Conservation (phyloP, 768 basidiomycete genomes). For the Amanita inopinata region DNA sequence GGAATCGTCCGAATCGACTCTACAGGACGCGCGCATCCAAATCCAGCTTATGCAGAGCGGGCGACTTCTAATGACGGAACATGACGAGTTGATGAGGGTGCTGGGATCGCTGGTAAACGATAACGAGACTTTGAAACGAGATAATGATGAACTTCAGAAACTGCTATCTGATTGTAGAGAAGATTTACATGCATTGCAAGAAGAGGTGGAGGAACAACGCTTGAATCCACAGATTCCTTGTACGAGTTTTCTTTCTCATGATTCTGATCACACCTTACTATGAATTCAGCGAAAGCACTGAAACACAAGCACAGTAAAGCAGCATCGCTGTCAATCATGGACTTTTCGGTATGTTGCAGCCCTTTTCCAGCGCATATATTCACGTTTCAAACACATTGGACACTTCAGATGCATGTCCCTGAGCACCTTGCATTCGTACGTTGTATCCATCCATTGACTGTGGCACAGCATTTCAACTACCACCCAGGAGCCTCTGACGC, state of each 20-base stretch:
- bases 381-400: not conserved
- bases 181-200: conserved; percentile 56
- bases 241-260: not conserved
- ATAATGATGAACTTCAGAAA: conserved; percentile 71
- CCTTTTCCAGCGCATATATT: conserved; percentile 2
- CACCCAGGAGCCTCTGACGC: conserved; percentile 33
- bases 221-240: conserved; percentile 22
- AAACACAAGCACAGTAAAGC: conserved; percentile 19
- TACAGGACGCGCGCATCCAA: conserved; percentile 55
- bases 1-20: conserved; percentile 56
- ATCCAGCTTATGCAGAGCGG: conserved; percentile 27
- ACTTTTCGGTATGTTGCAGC: conserved; percentile 5
- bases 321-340: conserved; percentile 1
- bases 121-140: conserved; percentile 74
- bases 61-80: conserved; percentile 23
- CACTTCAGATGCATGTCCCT: conserved; percentile 12
- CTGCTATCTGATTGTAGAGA: conserved; percentile 70
- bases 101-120: conserved; percentile 81
- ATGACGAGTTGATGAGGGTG: conserved; percentile 55
- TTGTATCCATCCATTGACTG: too few relatives aligned
- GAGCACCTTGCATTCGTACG: conserved; percentile 17
- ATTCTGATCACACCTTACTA: not conserved
- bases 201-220: conserved; percentile 68
- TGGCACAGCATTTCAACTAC: too few relatives aligned
- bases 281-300: not conserved